Evolutionary conservation across 345 rosid genomes (phyloP).

Genomic region (Raphanus raphanistrum): DNA sequence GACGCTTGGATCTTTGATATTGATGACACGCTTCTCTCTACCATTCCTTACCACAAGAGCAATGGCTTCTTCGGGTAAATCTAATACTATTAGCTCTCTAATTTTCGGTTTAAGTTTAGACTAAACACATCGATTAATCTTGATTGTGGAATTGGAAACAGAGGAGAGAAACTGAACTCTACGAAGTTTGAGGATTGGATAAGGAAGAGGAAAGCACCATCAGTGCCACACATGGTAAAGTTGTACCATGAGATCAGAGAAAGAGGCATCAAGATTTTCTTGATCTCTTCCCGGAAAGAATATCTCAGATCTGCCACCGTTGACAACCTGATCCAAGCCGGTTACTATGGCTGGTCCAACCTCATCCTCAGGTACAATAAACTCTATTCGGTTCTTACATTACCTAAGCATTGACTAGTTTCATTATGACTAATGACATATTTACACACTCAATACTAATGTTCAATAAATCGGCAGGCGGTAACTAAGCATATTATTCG

Average conservation of each 20-base stretch:
- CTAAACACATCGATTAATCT: neutral
- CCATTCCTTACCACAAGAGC: constrained; percentile 68
- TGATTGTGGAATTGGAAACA: constrained; percentile 23
- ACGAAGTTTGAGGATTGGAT: constrained; percentile 68
- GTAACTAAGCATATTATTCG: no score
- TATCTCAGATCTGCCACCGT: constrained; percentile 70
- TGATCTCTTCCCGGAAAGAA: constrained; percentile 77
- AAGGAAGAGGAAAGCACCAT: constrained; percentile 57
- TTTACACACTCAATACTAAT: neutral
- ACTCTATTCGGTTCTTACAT: neutral
- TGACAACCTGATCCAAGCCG: constrained; percentile 71
- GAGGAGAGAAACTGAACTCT: constrained; percentile 69
- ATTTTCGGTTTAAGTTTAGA: neutral
- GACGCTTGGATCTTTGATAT: constrained; percentile 79
- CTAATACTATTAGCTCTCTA: neutral
- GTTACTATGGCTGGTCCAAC: constrained; percentile 77
- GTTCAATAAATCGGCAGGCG: no score
- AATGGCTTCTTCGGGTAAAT: constrained; percentile 61
- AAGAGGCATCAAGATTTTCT: constrained; percentile 66
- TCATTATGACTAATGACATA: neutral
- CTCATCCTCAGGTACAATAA: constrained; percentile 60
- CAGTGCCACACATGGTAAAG: constrained; percentile 51
- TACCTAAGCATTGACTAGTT: neutral
- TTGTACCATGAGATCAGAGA: constrained; percentile 63
- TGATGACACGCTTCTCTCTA: constrained; percentile 74